Evolutionary conservation across 306 rosid species (phyloP), one percentile per base, ranked within the genome.

Genomic region (Vachellia collinsii): DNA sequence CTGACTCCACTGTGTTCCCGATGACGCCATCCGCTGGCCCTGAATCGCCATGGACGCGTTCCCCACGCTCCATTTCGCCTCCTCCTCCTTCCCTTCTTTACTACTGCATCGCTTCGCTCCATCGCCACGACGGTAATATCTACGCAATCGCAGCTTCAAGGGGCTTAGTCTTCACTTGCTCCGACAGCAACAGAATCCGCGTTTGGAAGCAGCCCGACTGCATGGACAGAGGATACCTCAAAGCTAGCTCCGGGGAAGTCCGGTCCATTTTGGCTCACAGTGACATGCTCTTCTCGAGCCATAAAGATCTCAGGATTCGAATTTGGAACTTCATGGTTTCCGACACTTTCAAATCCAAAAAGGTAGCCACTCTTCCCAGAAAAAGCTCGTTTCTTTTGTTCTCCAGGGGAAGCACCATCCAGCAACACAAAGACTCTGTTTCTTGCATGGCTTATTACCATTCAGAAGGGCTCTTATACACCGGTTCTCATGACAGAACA

Each of bases 1-100:
- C 83, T 23, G 83, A 78, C 7, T 44, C 71, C 42, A 71, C 80
- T 42, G 25, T 48, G 72, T 81, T 68, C 9, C 54, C 72, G 4
- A 62, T 53, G 54, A 61, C 80, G 74, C 79, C 91, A 6, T 84
- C 88, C 10, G 86, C 83, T 14, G 84, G 87, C 46, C 89, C 92
- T 14, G 92, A 88, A 58, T 89, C 97, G 23, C 94, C 97, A n/a
- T 93, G 97, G 97, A 87, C 91, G 5, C 87, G 89, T 79, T 91
- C 97, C 9, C 91, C 92, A 69, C 89, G 67, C 37, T 83, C 80
- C 39, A 75, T 88, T n/a, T 61, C 66, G 11, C 29, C 63, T 20
- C 91, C 94, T 16, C 78, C 92, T 7, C 88, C 95, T 84, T 78
- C 96, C 0, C 83, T 93, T 23, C 91, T 91, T 37, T 91, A 89